Evolutionary conservation across 805 yeast species (phyloP).

Genomic region (Tetrapisispora arboricola): DNA sequence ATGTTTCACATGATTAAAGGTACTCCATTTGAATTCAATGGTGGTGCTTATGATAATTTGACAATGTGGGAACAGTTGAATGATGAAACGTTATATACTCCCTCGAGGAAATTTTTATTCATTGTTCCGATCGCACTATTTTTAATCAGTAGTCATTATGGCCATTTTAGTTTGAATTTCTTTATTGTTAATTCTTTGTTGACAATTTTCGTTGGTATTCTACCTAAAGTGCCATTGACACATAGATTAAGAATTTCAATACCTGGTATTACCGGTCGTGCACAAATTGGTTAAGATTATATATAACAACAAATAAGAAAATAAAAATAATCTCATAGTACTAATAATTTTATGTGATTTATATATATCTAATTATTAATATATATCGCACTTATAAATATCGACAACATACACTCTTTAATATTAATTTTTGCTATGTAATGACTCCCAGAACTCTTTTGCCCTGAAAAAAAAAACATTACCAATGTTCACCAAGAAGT

Average conservation of each 20-base stretch:
- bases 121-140: conserved; percentile 89
- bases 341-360: too few species aligned
- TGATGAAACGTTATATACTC: conserved; percentile 94
- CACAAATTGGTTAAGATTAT: conserved; percentile 23
- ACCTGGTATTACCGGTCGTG: conserved; percentile 36
- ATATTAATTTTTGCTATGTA: too few species aligned
- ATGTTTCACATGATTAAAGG: conserved; percentile 97
- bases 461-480: too few species aligned
- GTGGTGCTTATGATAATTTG: conserved; percentile 89
- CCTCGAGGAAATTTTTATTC: conserved; percentile 84
- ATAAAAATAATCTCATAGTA: too few species aligned
- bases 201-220: conserved; percentile 75
- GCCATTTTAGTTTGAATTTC: conserved; percentile 69
- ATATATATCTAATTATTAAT: too few species aligned
- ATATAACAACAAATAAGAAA: too few species aligned
- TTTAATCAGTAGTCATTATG: conserved; percentile 79
- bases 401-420: too few species aligned
- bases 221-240: conserved; percentile 81
- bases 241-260: conserved; percentile 65
- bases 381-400: too few species aligned
- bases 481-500: too few species aligned
- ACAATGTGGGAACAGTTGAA: conserved; percentile 98
- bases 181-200: conserved; percentile 64
- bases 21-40: conserved; percentile 92
- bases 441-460: too few species aligned